Evolutionary conservation across 192 early-diverging fungal genomes (phyloP).

Genomic region (Coemansia sp.): DNA sequence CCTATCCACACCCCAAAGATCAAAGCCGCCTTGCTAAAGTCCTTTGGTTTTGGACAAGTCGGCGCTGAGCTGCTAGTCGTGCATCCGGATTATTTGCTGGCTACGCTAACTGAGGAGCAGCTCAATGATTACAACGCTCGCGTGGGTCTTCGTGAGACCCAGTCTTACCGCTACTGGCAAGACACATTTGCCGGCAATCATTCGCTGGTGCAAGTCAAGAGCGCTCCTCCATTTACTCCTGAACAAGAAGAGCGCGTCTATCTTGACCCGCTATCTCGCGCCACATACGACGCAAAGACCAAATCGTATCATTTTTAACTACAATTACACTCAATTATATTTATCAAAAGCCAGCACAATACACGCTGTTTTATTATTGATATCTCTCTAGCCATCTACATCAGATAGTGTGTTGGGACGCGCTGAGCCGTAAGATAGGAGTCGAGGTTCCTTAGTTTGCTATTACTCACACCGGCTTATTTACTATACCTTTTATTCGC

Average conservation of each 20-base stretch:
- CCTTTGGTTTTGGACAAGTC: conserved; percentile 75
- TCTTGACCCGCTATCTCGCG: conserved; percentile 29
- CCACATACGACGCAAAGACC: conserved; percentile 14
- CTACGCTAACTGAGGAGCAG: conserved; percentile 14
- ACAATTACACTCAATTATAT: not conserved
- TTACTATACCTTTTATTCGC: too few species aligned
- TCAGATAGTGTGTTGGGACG: too few species aligned
- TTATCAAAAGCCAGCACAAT: too few species aligned
- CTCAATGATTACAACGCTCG: conserved; percentile 14
- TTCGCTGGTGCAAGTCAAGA: conserved; percentile 32
- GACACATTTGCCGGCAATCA: conserved; percentile 28
- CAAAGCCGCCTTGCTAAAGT: conserved; percentile 68
- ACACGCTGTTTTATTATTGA: too few species aligned
- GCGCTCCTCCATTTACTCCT: conserved; percentile 19
- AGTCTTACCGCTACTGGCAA: conserved; percentile 43
- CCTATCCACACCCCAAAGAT: conserved; percentile 61
- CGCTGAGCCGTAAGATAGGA: too few species aligned
- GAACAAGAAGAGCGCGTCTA: conserved; percentile 29
- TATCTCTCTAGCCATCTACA: too few species aligned
- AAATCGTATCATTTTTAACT: conserved; percentile 32
- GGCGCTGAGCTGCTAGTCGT: conserved; percentile 71
- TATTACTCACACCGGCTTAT: too few species aligned
- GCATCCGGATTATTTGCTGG: conserved; percentile 71
- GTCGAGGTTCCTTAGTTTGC: too few species aligned
- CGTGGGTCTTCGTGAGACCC: not conserved